Evolutionary conservation across 352 stramenopile species (phyloP).

Genomic region (Phytophthora sp.): DNA sequence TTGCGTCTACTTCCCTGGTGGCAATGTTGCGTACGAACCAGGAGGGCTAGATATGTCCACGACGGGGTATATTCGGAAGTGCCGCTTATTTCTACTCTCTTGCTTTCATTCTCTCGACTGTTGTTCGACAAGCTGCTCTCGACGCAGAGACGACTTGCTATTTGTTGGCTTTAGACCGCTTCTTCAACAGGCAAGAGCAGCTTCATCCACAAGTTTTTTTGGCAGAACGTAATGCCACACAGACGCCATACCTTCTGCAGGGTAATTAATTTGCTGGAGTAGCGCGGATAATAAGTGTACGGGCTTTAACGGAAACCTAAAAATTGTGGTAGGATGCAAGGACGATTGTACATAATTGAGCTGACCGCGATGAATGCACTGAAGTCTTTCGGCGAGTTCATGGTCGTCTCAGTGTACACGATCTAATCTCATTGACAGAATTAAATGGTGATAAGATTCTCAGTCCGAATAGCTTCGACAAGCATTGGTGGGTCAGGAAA

Average conservation of each 20-base stretch:
- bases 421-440: slow-evolving; percentile 3
- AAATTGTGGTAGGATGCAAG: neutral
- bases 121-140: too few species aligned
- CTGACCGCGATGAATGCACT: neutral
- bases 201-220: neutral
- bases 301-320: neutral
- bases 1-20: too few species aligned
- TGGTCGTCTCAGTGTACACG: slow-evolving; percentile 4
- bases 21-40: too few species aligned
- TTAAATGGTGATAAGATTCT: neutral
- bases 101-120: too few species aligned
- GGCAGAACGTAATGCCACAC: neutral
- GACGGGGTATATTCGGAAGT: too few species aligned
- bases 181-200: too few species aligned
- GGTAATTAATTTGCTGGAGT: neutral
- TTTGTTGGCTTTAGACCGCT: too few species aligned
- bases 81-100: too few species aligned
- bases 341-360: neutral
- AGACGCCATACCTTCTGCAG: slow-evolving; percentile 1
- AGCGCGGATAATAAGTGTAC: neutral
- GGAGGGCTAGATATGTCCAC: too few species aligned
- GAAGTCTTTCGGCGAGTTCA: neutral
- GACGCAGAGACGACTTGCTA: too few species aligned
- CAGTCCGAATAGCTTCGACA: neutral
- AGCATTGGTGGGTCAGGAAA: slow-evolving; percentile 1